Conservation (phyloP, 2,329 filamentous ascomycete genomes). For the Xylariaceae sp. region DNA sequence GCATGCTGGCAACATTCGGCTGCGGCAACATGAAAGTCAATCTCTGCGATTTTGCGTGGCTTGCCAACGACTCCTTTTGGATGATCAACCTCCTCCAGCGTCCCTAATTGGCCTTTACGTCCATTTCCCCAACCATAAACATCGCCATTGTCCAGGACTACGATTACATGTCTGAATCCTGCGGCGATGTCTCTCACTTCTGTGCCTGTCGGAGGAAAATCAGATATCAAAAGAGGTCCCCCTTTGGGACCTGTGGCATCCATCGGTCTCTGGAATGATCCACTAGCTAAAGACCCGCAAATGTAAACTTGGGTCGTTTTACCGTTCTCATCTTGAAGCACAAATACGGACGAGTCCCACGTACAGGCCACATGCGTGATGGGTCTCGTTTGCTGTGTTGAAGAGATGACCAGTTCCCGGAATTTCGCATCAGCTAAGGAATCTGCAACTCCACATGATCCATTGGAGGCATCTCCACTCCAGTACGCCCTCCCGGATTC, state of each 20-base stretch:
- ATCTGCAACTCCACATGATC: conserved; percentile 47
- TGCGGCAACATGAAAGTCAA: conserved; percentile 58
- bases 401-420: conserved; percentile 32
- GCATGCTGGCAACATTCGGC: conserved; percentile 83
- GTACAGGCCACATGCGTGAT: conserved; percentile 60
- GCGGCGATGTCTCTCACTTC: conserved; percentile 63
- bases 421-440: conserved; percentile 32
- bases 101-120: conserved; percentile 78
- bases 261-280: conserved; percentile 35
- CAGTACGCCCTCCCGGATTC: conserved; percentile 56
- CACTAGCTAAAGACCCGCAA: conserved; percentile 54
- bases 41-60: conserved; percentile 57
- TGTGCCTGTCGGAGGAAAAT: conserved; percentile 60
- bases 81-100: conserved; percentile 17
- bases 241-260: conserved; percentile 39
- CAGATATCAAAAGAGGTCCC: conserved; percentile 39
- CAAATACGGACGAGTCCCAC: conserved; percentile 71
- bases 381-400: conserved; percentile 18
- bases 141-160: conserved; percentile 68
- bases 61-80: conserved; percentile 43
- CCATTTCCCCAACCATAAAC: conserved; percentile 87
- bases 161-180: conserved; percentile 74
- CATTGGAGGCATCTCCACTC: conserved; percentile 55
- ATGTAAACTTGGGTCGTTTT: conserved; percentile 51
- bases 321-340: conserved; percentile 40